Base-by-base conservation (phyloP, 345 rosid species). In the Abelmoschus esculentus region DNA sequence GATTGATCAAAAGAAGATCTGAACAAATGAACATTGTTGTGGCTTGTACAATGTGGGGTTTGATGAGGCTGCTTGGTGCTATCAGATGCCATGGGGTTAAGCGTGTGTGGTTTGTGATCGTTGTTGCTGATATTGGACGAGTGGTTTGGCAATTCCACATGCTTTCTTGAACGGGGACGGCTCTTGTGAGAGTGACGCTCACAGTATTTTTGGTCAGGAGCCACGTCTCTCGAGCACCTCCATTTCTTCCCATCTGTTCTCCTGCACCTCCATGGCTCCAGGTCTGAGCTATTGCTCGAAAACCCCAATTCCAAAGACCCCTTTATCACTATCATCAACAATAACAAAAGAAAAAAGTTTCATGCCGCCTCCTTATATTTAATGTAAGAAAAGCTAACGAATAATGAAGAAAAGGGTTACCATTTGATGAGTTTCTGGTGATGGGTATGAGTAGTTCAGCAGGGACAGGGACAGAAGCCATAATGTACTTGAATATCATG, bases 121-220 rank as follows among this genome's bases (percentile, higher is more conserved):
- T 65, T 67, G 67, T 29, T 22, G 55, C 19, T 72, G 70, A 32
- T 38, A 22, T 8, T 54, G 19, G 73, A 11, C n/a, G 66, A 54
- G 59, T 81, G 70, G 47, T 80, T 31, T 46, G 70, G 83, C 73
- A 69, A 59, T 87, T 88, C 91, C 93, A 89, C 93, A 86, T 81
- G 89, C 93, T 89, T 89, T 89, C 93, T 89, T 89, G 93, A 89
- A 89, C 91, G 93, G 79, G 84, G 87, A 67, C 91, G 90, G 78
- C 80, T 80, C 78, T 85, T 88, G 72, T 86, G 90, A 38, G 85
- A 83, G 81, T 88, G 93, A 11, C 90, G 83, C 80, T 86, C 93
- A 61, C 93, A 88, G 75, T 88, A 88, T 77, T 86, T 88, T 61
- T 84, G 90, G 49, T 84, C 84, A 32, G 93, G 89, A 10, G 80